Conservation (phyloP, 1,139 yeast species). For the Debaryomyces psychrophilus region DNA sequence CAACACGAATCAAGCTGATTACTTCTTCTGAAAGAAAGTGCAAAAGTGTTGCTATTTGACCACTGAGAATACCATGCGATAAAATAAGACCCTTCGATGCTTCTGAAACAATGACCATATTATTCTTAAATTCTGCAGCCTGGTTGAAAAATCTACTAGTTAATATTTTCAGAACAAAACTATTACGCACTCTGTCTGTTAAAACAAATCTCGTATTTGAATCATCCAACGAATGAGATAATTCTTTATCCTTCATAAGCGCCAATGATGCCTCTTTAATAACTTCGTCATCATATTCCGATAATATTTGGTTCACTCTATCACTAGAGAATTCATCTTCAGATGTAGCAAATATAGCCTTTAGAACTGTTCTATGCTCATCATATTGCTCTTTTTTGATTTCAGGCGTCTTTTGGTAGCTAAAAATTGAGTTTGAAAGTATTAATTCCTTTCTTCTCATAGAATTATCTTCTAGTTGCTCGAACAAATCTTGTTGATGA, state of each 20-base stretch:
- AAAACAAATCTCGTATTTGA: conserved; percentile 54
- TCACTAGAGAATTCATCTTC: conserved; percentile 48
- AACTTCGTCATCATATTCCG: conserved; percentile 42
- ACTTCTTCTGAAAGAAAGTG: conserved; percentile 43
- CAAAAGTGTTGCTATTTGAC: conserved; percentile 58
- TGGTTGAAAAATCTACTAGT: conserved; percentile 43
- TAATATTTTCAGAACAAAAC: conserved; percentile 45
- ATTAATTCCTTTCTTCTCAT: conserved; percentile 58
- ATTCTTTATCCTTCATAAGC: conserved; percentile 57
- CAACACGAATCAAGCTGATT: conserved; percentile 53
- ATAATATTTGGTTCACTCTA: conserved; percentile 47
- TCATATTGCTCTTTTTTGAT: conserved; percentile 29
- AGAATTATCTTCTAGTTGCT: conserved; percentile 48
- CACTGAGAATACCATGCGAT: conserved; percentile 60
- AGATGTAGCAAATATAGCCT: conserved; percentile 65
- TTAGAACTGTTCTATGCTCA: conserved; percentile 42
- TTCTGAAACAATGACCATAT: conserved; percentile 39
- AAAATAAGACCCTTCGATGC: conserved; percentile 56
- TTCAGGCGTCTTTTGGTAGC: conserved; percentile 24
- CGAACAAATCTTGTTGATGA: conserved; percentile 32
- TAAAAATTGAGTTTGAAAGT: conserved; percentile 42
- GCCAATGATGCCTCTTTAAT: conserved; percentile 55
- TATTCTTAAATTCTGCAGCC: conserved; percentile 47
- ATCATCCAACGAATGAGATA: conserved; percentile 50
- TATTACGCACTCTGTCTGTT: conserved; percentile 56